A percentile compares a stretch with the other conserved stretches of the same genome.
Conservation (phyloP, 805 yeast species). For the Diddensiella caesifluorescens region DNA sequence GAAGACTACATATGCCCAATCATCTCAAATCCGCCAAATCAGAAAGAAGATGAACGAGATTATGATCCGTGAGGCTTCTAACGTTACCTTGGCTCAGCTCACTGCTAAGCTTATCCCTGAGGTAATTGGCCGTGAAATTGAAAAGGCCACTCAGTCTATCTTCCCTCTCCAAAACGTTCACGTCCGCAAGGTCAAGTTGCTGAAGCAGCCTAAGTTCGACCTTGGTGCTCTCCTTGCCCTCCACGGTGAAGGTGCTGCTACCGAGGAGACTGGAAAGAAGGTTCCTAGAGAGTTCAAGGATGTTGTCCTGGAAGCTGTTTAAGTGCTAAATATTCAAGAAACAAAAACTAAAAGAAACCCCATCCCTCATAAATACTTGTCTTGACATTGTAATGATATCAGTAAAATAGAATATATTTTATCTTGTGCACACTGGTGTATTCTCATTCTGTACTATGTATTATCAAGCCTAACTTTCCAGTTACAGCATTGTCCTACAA, state of each 20-base stretch:
- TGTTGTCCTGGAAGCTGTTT: slow-evolving; percentile 95
- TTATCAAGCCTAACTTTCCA: too few relatives aligned
- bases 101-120: slow-evolving; percentile 97
- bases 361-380: slow-evolving; percentile 5
- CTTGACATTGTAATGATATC: not conserved
- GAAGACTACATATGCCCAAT: slow-evolving; percentile 97
- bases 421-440: too few relatives aligned
- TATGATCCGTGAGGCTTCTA: slow-evolving; percentile 93
- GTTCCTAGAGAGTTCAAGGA: slow-evolving; percentile 95
- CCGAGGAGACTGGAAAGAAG: slow-evolving; percentile 97
- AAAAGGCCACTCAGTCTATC: slow-evolving; percentile 90
- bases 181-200: slow-evolving; percentile 97
- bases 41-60: slow-evolving; percentile 96
- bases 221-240: slow-evolving; percentile 92
- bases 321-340: slow-evolving; percentile 35
- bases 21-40: slow-evolving; percentile 94
- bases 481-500: too few relatives aligned
- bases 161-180: slow-evolving; percentile 98
- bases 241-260: slow-evolving; percentile 89
- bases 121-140: slow-evolving; percentile 97
- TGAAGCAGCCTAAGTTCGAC: slow-evolving; percentile 98
- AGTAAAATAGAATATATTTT: too few relatives aligned
- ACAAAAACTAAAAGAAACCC: not conserved
- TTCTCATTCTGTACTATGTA: too few relatives aligned
- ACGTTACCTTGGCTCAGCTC: slow-evolving; percentile 93